Evolutionary conservation across 139 green algal genomes (phyloP).

Genomic region (Haematococcus lacustris): DNA sequence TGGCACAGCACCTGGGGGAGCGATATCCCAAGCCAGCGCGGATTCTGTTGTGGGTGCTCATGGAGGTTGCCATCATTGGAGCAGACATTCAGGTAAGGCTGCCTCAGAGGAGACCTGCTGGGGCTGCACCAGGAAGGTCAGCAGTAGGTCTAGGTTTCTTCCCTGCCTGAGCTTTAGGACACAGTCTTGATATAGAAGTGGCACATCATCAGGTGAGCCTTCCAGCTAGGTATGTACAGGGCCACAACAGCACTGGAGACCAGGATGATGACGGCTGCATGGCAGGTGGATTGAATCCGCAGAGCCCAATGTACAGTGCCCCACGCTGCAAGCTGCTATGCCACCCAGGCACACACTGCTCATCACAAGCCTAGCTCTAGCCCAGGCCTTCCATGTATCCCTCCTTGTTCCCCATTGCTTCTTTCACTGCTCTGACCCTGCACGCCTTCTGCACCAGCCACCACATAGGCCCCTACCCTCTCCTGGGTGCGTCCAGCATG

Average conservation of each 20-base stretch:
- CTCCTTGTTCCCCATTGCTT: too few species aligned
- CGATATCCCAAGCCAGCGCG: constrained; percentile 7
- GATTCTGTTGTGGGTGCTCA: constrained; percentile 62
- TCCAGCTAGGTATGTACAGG: not conserved
- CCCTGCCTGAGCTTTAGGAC: not conserved
- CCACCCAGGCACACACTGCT: too few species aligned
- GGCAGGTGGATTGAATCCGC: too few species aligned
- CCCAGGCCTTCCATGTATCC: too few species aligned
- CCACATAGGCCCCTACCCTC: not conserved
- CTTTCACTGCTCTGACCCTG: not conserved
- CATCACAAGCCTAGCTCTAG: too few species aligned
- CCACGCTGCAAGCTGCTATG: too few species aligned
- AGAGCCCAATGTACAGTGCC: too few species aligned
- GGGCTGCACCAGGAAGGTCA: constrained; percentile 2
- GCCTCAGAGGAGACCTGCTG: too few species aligned
- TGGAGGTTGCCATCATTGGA: constrained; percentile 73
- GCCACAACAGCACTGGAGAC: not conserved
- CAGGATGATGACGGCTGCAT: not conserved
- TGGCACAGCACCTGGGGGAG: constrained; percentile 54
- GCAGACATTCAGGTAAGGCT: constrained; percentile 56
- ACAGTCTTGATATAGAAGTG: not conserved
- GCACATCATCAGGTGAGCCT: not conserved
- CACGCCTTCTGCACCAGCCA: not conserved
- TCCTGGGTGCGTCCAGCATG: not conserved
- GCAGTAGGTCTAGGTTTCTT: not conserved